These are phyloP conservation scores for Pulveroboletus sp. DNA, from an alignment of 768 basidiomycete genomes.

Conservation along the genomic window DNA sequence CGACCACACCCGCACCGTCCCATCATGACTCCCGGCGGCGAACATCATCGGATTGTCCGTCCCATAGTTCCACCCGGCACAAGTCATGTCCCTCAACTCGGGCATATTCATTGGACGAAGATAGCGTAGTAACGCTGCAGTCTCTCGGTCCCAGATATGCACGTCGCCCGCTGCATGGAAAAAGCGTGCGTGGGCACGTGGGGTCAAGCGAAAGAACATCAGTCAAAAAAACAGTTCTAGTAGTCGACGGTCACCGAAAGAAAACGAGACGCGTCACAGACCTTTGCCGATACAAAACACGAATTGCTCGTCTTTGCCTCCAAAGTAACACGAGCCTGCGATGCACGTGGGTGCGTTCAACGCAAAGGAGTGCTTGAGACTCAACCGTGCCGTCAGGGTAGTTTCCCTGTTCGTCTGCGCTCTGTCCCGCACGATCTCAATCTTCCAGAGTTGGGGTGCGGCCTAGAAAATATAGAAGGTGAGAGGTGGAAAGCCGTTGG, in stretches of 20 bases:
- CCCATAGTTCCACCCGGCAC: conserved; percentile 75
- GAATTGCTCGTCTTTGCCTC: conserved; percentile 70
- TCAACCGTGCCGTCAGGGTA: conserved; percentile 20
- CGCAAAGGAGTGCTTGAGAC: conserved; percentile 58
- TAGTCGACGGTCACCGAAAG: background rate
- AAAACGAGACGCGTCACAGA: conserved; percentile 19
- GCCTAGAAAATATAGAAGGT: conserved; percentile 35
- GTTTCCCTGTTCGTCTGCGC: conserved; percentile 29
- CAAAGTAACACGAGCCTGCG: conserved; percentile 77
- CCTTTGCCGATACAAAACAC: conserved; percentile 80
- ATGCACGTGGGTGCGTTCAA: conserved; percentile 64
- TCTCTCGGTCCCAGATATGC: conserved; percentile 83
- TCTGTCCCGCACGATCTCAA: conserved; percentile 55
- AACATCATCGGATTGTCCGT: conserved; percentile 46
- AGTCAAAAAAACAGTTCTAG: background rate
- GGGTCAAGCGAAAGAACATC: background rate
- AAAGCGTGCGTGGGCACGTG: background rate
- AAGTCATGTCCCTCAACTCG: conserved; percentile 62
- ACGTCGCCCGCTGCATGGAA: conserved; percentile 64
- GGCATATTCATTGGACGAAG: conserved; percentile 51
- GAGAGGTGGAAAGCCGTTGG: background rate
- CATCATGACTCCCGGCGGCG: conserved; percentile 74
- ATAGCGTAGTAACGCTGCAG: conserved; percentile 63
- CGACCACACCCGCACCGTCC: conserved; percentile 74
- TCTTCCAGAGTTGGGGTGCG: conserved; percentile 70